Evolutionary conservation across 768 basidiomycete species (phyloP), one percentile per base, ranked within the genome.

Genomic region (Serendipita vermifera): DNA sequence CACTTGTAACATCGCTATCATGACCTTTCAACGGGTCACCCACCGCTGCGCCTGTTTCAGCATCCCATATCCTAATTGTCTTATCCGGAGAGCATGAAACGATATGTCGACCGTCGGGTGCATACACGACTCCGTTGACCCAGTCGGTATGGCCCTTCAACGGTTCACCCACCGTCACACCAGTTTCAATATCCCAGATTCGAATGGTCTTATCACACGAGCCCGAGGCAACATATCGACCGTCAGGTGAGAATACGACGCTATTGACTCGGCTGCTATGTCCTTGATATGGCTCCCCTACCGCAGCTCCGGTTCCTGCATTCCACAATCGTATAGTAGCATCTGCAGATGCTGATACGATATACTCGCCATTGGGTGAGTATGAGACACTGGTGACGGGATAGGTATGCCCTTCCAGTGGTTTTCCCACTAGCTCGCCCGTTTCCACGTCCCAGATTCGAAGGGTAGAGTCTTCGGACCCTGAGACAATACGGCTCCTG

Each of bases 361-460:
- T 41, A 6, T 26, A 26, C 6, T 26, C 17, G 26, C 39, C 48
- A 53, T 53, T 29, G 20, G 48, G 20, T 26, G 48, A 53, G 48
- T 27, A 53, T 27, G 32, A 62, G 58, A 67, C 67, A 3, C 58
- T 43, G 7, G 6, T 5, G 26, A 56, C 36, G 15, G 11, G 11
- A 5, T 5, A n/a, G n/a, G 32, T 22, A 38, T 56, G 55, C 36
- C 55, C 55, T 14, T 5, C 26, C 6, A 57, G 22, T 31, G 56
- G 48, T 32, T 3, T 17, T 33, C 46, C 56, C 5, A n/a, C 33
- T 32, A 14, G 26, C 26, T 4, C 53, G 9, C 70, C 71, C 26
- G 66, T 69, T 51, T 70, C 69, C 33, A 72, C 66, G 59, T 72
- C 70, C 73, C 73, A 74, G 46, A 73, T 68, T 29, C 68, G 59